A percentile compares a stretch with the other conserved stretches of the same genome.
phyloP scores from a whole-genome alignment of 176 grass and related monocot species.

The Ananas comosus region DNA sequence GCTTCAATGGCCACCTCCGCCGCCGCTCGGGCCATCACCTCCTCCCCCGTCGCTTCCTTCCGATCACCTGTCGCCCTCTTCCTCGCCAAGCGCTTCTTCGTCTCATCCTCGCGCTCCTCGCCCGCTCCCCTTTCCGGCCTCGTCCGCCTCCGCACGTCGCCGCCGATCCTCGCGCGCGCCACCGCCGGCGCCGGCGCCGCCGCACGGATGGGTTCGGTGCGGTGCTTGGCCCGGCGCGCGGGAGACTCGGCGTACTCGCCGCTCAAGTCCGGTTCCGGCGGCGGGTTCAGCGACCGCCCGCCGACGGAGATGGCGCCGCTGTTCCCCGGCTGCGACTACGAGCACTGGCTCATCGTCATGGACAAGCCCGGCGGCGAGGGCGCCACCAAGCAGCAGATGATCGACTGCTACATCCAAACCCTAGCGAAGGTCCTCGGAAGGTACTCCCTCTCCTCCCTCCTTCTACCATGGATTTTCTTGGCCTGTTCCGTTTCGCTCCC shows the following conservation, averaged over 20 bases:
- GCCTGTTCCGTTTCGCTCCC: background rate
- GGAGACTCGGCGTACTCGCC: slow-evolving; percentile 43
- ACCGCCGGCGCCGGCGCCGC: background rate
- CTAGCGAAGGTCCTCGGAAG: slow-evolving; percentile 83
- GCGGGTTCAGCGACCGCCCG: slow-evolving; percentile 46
- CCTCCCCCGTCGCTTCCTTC: background rate
- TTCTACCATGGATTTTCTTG: background rate
- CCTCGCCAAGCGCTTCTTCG: background rate
- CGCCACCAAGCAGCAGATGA: slow-evolving; percentile 91
- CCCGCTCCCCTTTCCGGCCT: background rate
- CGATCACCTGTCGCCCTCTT: background rate
- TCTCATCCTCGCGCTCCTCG: slow-evolving; percentile 1
- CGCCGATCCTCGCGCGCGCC: background rate
- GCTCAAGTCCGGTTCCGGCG: slow-evolving; percentile 41
- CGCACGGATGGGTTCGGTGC: slow-evolving; percentile 29
- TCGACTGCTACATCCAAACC: slow-evolving; percentile 93
- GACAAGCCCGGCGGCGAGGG: slow-evolving; percentile 84
- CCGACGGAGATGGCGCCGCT: slow-evolving; percentile 86
- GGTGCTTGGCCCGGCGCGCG: slow-evolving; percentile 61
- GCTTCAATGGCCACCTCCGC: slow-evolving; percentile 8
- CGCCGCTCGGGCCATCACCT: slow-evolving; percentile 1
- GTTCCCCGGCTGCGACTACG: slow-evolving; percentile 91
- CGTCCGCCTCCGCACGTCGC: slow-evolving; percentile 3
- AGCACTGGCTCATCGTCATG: slow-evolving; percentile 99
- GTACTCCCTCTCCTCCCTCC: slow-evolving; percentile 20